Percentiles rank a stretch among this genome's conserved stretches.
Evolutionary conservation across 805 yeast genomes (phyloP).

Genomic region (Pichia nakasei): DNA sequence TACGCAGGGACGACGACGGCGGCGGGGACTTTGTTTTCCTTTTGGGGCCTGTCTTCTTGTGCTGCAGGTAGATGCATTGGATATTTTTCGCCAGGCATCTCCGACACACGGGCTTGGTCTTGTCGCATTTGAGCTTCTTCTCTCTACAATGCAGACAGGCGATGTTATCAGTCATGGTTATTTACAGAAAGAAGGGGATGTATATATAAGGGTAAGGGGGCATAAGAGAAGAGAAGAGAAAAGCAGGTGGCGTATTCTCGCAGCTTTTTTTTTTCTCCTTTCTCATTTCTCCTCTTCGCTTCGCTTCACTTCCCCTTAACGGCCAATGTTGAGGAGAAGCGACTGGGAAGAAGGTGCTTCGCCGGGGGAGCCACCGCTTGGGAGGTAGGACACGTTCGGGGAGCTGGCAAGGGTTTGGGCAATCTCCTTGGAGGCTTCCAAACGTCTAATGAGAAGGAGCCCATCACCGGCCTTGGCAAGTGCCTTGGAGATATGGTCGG

Average conservation of each 20-base stretch:
- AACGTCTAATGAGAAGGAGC: constrained; percentile 81
- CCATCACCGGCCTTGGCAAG: constrained; percentile 95
- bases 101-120: constrained; percentile 18
- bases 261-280: too few species aligned
- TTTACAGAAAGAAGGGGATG: neutral
- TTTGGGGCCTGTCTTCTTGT: constrained; percentile 25
- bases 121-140: constrained; percentile 26
- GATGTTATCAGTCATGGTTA: constrained; percentile 11
- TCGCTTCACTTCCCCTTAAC: too few species aligned
- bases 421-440: constrained; percentile 94
- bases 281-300: too few species aligned
- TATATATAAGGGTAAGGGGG: neutral
- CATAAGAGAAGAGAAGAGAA: too few species aligned
- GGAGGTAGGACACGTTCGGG: constrained; percentile 83
- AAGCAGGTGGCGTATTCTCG: too few species aligned
- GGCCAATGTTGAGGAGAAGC: constrained; percentile 60
- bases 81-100: constrained; percentile 16
- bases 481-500: constrained; percentile 89
- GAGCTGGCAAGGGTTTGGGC: constrained; percentile 80
- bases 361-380: constrained; percentile 34
- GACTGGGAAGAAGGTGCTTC: constrained; percentile 40
- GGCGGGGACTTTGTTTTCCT: neutral
- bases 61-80: constrained; percentile 21
- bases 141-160: constrained; percentile 27
- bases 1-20: neutral